Evolutionary conservation across 352 stramenopile species (phyloP).

Genomic region (Phytophthora macrochlamydospora): DNA sequence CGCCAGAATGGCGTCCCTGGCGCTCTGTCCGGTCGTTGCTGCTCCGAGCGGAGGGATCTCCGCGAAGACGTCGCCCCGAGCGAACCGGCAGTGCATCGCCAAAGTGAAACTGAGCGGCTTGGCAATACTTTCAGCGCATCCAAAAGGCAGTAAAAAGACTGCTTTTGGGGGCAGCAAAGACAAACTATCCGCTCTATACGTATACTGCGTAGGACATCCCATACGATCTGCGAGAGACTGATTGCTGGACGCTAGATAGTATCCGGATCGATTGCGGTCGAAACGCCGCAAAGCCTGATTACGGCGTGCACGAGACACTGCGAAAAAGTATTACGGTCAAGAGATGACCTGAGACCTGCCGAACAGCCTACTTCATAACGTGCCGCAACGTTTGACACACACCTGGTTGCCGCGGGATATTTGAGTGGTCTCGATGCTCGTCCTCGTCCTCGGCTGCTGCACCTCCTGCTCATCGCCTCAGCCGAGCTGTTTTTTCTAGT

Average conservation of each 20-base stretch:
- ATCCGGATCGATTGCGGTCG: neutral
- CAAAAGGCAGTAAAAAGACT: conserved; percentile 4
- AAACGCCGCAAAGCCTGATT: neutral
- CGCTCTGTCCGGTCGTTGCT: neutral
- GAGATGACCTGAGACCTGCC: neutral
- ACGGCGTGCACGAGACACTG: neutral
- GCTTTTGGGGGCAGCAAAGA: neutral
- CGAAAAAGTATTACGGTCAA: neutral
- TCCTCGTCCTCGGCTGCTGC: too few relatives aligned
- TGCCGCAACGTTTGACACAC: too few relatives aligned
- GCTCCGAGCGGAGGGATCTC: conserved; percentile 13
- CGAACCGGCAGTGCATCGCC: conserved; percentile 20
- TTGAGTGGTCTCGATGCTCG: too few relatives aligned
- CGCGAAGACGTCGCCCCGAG: conserved; percentile 17
- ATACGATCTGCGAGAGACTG: too few relatives aligned
- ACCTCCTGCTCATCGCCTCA: too few relatives aligned
- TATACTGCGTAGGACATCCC: too few relatives aligned
- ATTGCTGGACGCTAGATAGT: too few relatives aligned
- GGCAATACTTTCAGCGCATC: neutral
- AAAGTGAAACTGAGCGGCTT: conserved; percentile 22
- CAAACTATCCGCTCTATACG: neutral
- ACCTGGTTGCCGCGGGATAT: too few relatives aligned
- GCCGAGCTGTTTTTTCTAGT: too few relatives aligned
- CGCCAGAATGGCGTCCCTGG: conserved; percentile 20
- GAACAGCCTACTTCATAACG: neutral